Evolutionary conservation across 495 filamentous ascomycete species (phyloP).

Genomic region (Aspergillus asperescens): DNA sequence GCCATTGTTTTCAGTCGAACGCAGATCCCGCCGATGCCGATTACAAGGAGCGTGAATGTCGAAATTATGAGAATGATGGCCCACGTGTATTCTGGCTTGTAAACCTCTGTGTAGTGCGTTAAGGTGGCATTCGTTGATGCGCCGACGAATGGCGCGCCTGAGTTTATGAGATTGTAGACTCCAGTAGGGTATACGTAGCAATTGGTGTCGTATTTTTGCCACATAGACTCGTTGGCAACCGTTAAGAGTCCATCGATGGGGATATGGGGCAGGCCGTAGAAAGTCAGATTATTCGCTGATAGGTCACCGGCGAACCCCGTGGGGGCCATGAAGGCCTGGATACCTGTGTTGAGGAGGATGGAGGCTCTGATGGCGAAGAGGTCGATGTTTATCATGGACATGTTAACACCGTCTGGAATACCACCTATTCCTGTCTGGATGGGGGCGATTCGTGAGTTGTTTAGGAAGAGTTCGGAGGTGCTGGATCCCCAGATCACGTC

Average conservation of each 20-base stretch:
- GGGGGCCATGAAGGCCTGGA: slow-evolving; percentile 17
- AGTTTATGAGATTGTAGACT: not conserved
- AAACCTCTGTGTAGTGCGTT: slow-evolving; percentile 13
- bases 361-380: slow-evolving; percentile 9
- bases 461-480: slow-evolving; percentile 8
- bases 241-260: not conserved
- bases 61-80: slow-evolving; percentile 8
- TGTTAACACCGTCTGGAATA: not conserved
- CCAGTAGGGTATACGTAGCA: not conserved
- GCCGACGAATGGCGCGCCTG: slow-evolving; percentile 5
- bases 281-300: slow-evolving; percentile 10
- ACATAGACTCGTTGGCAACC: not conserved
- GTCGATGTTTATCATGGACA: not conserved
- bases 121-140: slow-evolving; percentile 14
- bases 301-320: slow-evolving; percentile 11
- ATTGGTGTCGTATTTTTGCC: not conserved
- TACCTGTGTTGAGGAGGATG: slow-evolving; percentile 14
- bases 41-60: not conserved
- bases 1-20: slow-evolving; percentile 11
- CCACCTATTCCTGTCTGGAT: not conserved
- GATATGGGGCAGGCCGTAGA: slow-evolving; percentile 11
- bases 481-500: slow-evolving; percentile 5
- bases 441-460: not conserved
- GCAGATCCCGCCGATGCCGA: slow-evolving; percentile 6
- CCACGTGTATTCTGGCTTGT: slow-evolving; percentile 10